Evolutionary conservation across 1,284 basidiomycete species (phyloP), one percentile per base, ranked within the genome.

Genomic region (Caloboletus firmus): DNA sequence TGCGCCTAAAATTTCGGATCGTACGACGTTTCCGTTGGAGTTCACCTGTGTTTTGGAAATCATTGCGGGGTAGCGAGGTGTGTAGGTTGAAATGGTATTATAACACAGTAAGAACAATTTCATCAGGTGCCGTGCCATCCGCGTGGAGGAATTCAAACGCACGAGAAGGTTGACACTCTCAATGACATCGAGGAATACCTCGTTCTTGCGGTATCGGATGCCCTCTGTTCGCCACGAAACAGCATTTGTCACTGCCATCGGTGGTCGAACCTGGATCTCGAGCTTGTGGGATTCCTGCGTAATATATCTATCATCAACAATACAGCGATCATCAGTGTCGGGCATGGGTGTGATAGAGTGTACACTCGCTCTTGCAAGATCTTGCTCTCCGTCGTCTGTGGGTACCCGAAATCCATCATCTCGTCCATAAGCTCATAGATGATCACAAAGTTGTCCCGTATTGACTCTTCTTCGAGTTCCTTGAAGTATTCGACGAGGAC

Each of bases 401-500:
- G 96, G 71, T 93, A 98, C 13, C 97, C 97, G 76, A 98, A 99
- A 77, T 99, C 96, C 95, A 99, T 98, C 94, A 99, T 98, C 79
- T 99, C 96, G 69, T 99, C 97, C 76, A 99, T 82, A 48, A 99
- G 83, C 71, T 97, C 95, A 71, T 95, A 97, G 51, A 98, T 96
- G 72, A 97, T 95, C 50, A 97, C 95, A 71, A 98, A 98, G 73
- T 99, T 99, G 75, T 99, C 97, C 17, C 96, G 83, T 71, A 99
- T 98, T 36, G 93, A 96, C 76, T 99, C 97, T 68, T 99, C 97
- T 73, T 99, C 97, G 18, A 99, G 84, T 72, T 98, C 95, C 74
- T 98, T 98, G 79, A 99, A 99, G 81, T 99, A 99, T 70, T 98
- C 97, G 51, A 96, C 84, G 49, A 99, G 81, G 8, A 97, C 93